Base-by-base conservation (phyloP, 1,284 basidiomycete genomes). In the Ustilago crameri region DNA sequence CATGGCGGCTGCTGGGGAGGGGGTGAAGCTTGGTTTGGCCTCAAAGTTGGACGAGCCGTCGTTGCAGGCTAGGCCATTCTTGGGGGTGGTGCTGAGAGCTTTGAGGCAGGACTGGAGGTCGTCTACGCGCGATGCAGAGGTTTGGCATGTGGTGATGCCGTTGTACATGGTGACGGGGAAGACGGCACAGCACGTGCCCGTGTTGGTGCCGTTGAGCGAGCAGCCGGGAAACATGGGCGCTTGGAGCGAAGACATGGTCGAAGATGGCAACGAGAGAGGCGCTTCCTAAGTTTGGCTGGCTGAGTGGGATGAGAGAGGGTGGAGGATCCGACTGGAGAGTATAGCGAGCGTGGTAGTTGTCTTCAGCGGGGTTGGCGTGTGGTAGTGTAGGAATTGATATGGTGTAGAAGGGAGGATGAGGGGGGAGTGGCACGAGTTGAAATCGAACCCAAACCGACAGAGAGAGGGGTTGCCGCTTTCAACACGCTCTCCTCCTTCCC, bases 201-300 rank as follows among this genome's bases (percentile, higher is more conserved):
- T 40, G 23, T 26, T 40, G 35, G 48, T 50, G 23, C 48, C 48
- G 48, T 50, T 50, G 23, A 50, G n/a, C 20, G 35, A 38, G 48
- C 48, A 50, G 8, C 37, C 48, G 8, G 48, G 22, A 14, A 23
- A 20, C 23, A 27, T 38, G 27, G 45, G 27, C 8, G 45, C 27
- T 42, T 37, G 35, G 7, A 37, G 15, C 5, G 14, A 7, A 5
- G 35, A 37, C 35, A 37, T 37, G 35, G 35, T 37, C n/a, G 35
- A 30, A 7, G 5, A 12, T 12, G 30, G 12, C 12, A 12, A 30
- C 30, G 12, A 30, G 30, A 30, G 30, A 30, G n/a, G n/a, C n/a
- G n/a, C n/a, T n/a, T n/a, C n/a, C n/a, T n/a, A n/a, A n/a, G n/a
- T 34, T 34, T 34, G 32, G 15, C 8, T 15, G 15, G 32, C 32